These are phyloP conservation scores for Ramularia collo-cygni DNA, from an alignment of 2,329 filamentous ascomycete species.

Conservation along the genomic window DNA sequence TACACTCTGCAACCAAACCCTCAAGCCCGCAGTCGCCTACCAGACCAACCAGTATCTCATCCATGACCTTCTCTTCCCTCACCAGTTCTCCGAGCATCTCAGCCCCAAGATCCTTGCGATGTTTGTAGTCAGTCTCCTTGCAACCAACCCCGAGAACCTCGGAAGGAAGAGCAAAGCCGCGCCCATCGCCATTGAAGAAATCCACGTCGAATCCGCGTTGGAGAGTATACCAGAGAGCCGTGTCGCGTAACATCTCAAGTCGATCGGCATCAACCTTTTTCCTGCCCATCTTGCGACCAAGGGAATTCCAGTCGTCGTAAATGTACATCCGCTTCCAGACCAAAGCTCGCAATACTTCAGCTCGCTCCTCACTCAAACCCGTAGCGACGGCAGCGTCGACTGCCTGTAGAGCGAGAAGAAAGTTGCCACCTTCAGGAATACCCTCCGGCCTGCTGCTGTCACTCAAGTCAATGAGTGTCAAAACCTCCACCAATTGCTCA, in stretches of 20 bases:
- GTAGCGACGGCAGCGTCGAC: slow-evolving; percentile 48
- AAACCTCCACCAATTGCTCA: slow-evolving; percentile 60
- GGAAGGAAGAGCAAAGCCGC: slow-evolving; percentile 19
- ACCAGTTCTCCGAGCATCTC: slow-evolving; percentile 60
- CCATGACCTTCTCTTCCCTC: slow-evolving; percentile 67
- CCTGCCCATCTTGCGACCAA: slow-evolving; percentile 47
- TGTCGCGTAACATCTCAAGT: slow-evolving; percentile 47
- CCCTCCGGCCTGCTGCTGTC: slow-evolving; percentile 43
- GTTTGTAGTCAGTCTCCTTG: slow-evolving; percentile 54
- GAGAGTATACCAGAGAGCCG: slow-evolving; percentile 43
- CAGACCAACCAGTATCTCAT: slow-evolving; percentile 56
- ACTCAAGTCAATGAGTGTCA: slow-evolving; percentile 65
- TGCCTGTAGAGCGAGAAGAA: slow-evolving; percentile 63
- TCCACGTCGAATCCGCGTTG: slow-evolving; percentile 14
- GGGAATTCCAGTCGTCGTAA: slow-evolving; percentile 86
- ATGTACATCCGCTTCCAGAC: slow-evolving; percentile 87
- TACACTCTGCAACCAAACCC: slow-evolving; percentile 54
- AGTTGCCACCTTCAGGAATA: slow-evolving; percentile 50
- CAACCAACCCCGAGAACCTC: slow-evolving; percentile 46
- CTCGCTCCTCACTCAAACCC: slow-evolving; percentile 47
- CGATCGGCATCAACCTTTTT: slow-evolving; percentile 60
- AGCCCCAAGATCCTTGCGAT: slow-evolving; percentile 46
- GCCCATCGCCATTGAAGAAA: slow-evolving; percentile 10
- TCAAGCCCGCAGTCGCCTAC: slow-evolving; percentile 63
- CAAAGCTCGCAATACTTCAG: slow-evolving; percentile 49